A percentile compares a stretch with the other conserved stretches of the same genome.
These are phyloP conservation scores for Phyllosticta citribraziliensis DNA, from an alignment of 2,329 filamentous ascomycete genomes.

Conservation along the genomic window DNA sequence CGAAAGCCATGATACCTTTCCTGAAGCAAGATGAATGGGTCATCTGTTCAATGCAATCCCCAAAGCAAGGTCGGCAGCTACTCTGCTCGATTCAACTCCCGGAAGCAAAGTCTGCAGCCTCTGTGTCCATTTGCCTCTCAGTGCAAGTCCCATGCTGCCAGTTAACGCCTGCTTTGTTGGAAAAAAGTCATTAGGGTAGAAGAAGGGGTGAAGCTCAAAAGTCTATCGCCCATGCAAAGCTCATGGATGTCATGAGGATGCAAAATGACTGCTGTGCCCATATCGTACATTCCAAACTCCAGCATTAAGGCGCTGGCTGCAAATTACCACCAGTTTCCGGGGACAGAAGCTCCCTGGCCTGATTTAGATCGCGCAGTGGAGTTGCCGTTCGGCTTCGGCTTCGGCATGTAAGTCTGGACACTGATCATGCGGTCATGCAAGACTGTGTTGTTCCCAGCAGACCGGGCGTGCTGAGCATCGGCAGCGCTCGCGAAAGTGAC, in stretches of 20 bases:
- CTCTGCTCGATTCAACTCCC: not conserved
- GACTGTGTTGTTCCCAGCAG: not conserved
- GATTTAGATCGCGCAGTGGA: not conserved
- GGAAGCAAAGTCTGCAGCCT: not conserved
- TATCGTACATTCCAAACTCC: not conserved
- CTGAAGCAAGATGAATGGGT: not conserved
- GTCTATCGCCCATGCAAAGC: not conserved
- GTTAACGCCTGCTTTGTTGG: not conserved
- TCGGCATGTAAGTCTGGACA: not conserved
- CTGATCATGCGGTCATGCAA: not conserved
- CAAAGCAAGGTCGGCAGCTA: no score
- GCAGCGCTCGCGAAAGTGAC: not conserved
- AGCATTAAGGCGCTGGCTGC: not conserved
- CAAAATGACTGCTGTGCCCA: not conserved
- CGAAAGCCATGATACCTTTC: not conserved
- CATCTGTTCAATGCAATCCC: no score
- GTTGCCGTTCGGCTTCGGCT: not conserved
- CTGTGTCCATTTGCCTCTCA: not conserved
- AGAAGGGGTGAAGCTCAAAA: not conserved
- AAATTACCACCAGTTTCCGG: not conserved
- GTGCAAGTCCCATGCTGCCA: not conserved
- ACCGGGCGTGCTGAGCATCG: not conserved
- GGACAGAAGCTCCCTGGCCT: not conserved
- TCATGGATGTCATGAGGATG: not conserved
- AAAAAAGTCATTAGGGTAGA: not conserved